These are phyloP conservation scores for Funneliformis caledonium DNA, from an alignment of 371 early-diverging fungal species.

Conservation along the genomic window DNA sequence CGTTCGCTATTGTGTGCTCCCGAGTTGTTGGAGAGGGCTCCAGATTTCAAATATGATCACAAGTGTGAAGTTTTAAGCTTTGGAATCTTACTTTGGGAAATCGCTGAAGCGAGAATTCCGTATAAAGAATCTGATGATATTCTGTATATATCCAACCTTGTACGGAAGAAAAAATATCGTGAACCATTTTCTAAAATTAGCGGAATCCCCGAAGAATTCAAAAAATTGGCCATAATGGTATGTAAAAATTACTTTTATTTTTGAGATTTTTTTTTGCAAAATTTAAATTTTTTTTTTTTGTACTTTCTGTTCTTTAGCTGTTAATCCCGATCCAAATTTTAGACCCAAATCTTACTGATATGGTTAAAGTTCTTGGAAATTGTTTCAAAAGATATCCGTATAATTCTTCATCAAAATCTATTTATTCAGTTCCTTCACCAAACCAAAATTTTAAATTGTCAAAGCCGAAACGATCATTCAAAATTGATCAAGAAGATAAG, in stretches of 20 bases:
- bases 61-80: conserved; percentile 11
- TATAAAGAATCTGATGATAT: conserved; percentile 9
- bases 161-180: background rate
- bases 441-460: too few relatives aligned
- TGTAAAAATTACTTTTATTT: background rate
- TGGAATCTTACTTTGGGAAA: conserved; percentile 38
- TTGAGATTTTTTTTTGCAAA: too few relatives aligned
- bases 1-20: conserved; percentile 23
- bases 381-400: background rate
- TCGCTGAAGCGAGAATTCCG: conserved; percentile 29
- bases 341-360: background rate
- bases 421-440: background rate
- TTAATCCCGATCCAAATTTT: background rate
- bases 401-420: too few relatives aligned
- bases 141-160: background rate
- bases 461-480: background rate
- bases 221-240: background rate
- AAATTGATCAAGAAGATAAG: background rate
- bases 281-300: too few relatives aligned
- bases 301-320: background rate
- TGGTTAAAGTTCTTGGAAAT: background rate
- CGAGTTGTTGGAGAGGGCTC: background rate
- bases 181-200: background rate
- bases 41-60: background rate
- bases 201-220: background rate